Conservation (phyloP, 164 flowering plant genomes). For the Platanus orientalis region DNA sequence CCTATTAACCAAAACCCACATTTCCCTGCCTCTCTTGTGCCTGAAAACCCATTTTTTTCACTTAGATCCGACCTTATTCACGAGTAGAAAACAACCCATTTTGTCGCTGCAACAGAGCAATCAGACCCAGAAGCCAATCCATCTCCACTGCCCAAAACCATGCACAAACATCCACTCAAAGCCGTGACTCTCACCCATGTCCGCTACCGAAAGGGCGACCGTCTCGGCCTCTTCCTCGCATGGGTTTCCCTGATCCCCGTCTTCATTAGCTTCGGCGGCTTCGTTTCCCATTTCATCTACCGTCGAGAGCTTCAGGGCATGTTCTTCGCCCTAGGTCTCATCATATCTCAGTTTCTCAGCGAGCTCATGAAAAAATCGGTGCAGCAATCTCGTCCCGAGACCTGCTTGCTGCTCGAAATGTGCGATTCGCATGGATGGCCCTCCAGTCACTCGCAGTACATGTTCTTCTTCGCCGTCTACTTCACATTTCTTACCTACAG, state of each 20-base stretch:
- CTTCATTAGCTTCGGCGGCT: conserved; percentile 82
- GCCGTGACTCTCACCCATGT: conserved; percentile 88
- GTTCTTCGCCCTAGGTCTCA: conserved; percentile 72
- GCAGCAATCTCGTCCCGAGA: conserved; percentile 77
- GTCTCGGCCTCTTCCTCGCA: conserved; percentile 72
- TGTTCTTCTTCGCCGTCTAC: conserved; percentile 85
- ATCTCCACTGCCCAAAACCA: not conserved
- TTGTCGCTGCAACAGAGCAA: too few species aligned
- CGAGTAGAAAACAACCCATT: too few species aligned
- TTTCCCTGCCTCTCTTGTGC: too few species aligned
- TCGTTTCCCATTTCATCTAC: conserved; percentile 72
- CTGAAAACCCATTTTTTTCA: too few species aligned
- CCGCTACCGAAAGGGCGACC: conserved; percentile 68
- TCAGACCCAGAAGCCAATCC: not conserved
- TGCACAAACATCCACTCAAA: conserved; percentile 38
- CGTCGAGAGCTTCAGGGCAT: conserved; percentile 83
- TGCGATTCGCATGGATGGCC: conserved; percentile 99
- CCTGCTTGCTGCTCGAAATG: conserved; percentile 68
- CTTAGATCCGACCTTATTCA: too few species aligned
- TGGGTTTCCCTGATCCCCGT: conserved; percentile 90
- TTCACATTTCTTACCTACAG: conserved; percentile 43
- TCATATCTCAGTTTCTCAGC: conserved; percentile 72
- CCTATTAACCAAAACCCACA: too few species aligned
- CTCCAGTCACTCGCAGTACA: conserved; percentile 86
- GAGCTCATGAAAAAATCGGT: conserved; percentile 62